phyloP scores from a whole-genome alignment of 1,284 basidiomycete species.

The Heterobasidion occidentale region DNA sequence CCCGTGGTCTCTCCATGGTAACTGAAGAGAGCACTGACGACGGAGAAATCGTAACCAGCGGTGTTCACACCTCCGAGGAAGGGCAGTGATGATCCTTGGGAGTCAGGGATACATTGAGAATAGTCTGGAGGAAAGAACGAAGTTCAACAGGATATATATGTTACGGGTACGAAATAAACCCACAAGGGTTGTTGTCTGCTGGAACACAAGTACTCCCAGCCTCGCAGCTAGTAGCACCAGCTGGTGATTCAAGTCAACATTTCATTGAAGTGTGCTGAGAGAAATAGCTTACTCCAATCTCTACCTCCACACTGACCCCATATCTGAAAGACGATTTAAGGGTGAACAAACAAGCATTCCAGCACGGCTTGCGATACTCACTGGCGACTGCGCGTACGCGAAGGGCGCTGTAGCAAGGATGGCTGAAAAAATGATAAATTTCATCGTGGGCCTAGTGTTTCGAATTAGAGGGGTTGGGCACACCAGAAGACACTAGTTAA shows the following conservation, averaged over 20 bases:
- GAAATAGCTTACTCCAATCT: constrained; percentile 12
- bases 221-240: constrained; percentile 20
- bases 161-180: background rate
- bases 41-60: constrained; percentile 27
- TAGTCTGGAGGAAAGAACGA: constrained; percentile 16
- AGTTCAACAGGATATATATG: background rate
- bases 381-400: background rate
- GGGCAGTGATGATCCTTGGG: constrained; percentile 17
- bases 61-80: constrained; percentile 37
- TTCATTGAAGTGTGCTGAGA: background rate
- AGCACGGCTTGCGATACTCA: background rate
- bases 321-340: background rate
- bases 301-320: constrained; percentile 11
- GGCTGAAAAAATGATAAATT: constrained; percentile 1
- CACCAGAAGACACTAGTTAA: no score
- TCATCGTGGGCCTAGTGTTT: background rate
- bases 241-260: constrained; percentile 8
- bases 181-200: constrained; percentile 18
- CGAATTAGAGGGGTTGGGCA: background rate
- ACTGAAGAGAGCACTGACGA: constrained; percentile 13
- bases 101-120: constrained; percentile 24
- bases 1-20: constrained; percentile 1
- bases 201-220: constrained; percentile 22
- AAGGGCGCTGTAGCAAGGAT: constrained; percentile 4
- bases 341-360: background rate